Conservation (phyloP, 129 eudicot genomes). For the Artemisia annua region DNA sequence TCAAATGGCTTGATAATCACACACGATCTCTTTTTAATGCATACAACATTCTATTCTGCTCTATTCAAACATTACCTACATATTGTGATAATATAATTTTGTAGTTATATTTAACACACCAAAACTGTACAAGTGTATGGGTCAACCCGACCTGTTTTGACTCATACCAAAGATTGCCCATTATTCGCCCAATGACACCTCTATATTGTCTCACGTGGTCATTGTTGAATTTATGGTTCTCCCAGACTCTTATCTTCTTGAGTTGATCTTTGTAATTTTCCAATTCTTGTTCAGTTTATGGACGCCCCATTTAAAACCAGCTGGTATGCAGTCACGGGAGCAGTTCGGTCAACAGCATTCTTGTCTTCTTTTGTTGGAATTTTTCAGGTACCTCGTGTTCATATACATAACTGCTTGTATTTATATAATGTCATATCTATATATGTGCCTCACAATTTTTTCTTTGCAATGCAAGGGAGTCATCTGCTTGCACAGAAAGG, state of each 20-base stretch:
- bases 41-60: too few relatives aligned
- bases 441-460: constrained; percentile 1
- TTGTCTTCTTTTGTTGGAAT: constrained; percentile 95
- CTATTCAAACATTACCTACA: too few relatives aligned
- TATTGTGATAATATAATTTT: too few relatives aligned
- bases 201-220: constrained; percentile 9
- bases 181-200: too few relatives aligned
- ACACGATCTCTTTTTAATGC: too few relatives aligned
- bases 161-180: too few relatives aligned
- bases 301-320: constrained; percentile 78
- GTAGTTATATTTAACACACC: too few relatives aligned
- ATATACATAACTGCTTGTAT: constrained; percentile 11
- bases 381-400: constrained; percentile 63
- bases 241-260: not conserved
- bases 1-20: too few relatives aligned
- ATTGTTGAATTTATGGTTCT: not conserved
- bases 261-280: not conserved
- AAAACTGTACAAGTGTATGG: too few relatives aligned
- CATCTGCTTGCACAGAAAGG: constrained; percentile 92
- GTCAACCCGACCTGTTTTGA: too few relatives aligned
- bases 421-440: not conserved
- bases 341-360: constrained; percentile 91
- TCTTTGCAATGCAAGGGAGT: constrained; percentile 55
- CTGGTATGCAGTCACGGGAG: constrained; percentile 90
- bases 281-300: constrained; percentile 62